Evolutionary conservation across 306 rosid species (phyloP).

Genomic region (Vigna nakashimae): DNA sequence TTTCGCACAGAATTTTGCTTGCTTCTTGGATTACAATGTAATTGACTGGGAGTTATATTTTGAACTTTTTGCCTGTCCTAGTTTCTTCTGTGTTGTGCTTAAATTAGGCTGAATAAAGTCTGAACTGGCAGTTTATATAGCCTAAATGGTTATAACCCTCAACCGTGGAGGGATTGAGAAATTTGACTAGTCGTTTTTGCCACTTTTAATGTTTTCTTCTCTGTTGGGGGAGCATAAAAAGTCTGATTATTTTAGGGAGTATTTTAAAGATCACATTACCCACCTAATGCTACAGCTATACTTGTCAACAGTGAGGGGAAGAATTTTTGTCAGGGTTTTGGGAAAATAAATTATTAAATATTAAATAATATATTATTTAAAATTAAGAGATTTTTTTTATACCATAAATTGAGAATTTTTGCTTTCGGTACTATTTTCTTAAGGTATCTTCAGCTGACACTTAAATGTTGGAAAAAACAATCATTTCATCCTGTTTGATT

Average conservation of each 20-base stretch:
- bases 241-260: not conserved
- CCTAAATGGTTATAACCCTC: not conserved
- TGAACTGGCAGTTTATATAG: not conserved
- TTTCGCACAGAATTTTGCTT: slow-evolving; percentile 20
- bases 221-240: not conserved
- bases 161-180: not conserved
- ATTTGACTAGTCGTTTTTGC: not conserved
- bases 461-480: not conserved
- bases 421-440: not conserved
- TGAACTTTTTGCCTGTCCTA: slow-evolving; percentile 3
- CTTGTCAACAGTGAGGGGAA: not conserved
- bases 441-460: not conserved
- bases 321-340: not conserved
- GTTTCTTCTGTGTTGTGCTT: slow-evolving; percentile 26
- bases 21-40: slow-evolving; percentile 20
- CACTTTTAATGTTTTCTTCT: not conserved
- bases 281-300: not conserved
- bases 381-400: too few relatives aligned
- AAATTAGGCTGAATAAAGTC: slow-evolving; percentile 9
- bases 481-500: not conserved
- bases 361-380: too few relatives aligned
- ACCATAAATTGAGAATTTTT: not conserved
- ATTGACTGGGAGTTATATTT: slow-evolving; percentile 14
- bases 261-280: not conserved
- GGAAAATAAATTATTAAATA: not conserved